Evolutionary conservation across 2,329 filamentous ascomycete genomes (phyloP), one percentile per base, ranked within the genome.

Genomic region (Ceratocystis destructans): DNA sequence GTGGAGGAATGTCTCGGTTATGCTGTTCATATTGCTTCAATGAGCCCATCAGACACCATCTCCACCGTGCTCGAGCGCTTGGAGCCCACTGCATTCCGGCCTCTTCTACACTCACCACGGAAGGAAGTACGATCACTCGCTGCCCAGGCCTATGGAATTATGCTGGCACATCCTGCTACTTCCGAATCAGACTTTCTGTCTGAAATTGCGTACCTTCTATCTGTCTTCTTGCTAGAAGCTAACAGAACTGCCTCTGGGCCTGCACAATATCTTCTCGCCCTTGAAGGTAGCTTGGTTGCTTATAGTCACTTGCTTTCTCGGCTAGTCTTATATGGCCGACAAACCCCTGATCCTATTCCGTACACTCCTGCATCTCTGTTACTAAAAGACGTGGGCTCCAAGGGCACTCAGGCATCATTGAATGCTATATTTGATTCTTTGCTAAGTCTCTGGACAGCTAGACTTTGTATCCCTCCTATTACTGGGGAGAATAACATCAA

Each of bases 131-230:
- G 92, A 45, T 78, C 79, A 46, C 78, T 87, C 33, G 86, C 86
- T 1, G 86, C 90, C 17, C 85, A 85, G 68, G 82, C 85, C 0
- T 84, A 91, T 70, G 92, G 91, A 0, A 87, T 96, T 12, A 75
- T 96, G 4, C 85, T 83, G 0, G 87, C 90, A 0, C 88, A 93
- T 73, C 78, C 79, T 3, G 72, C 71, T 5, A 79, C 79, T 66
- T 71, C 78, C 1, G 70, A 76, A 0, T 71, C 74, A 4, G 68
- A 64, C 1, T 68, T 77, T 20, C 67, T 67, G 1, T 71, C 72
- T 22, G 71, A 70, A 64, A 67, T 70, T n/a, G 67, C 67, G 55
- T 71, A 71, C 2, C 66, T 85, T 28, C 69, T 74, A 17, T 71
- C 75, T 0, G 75, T 87, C 15, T 75, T 83, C 5, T 71, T 74